Evolutionary conservation across 352 stramenopile species (phyloP).

Genomic region (Phytophthora sp.): DNA sequence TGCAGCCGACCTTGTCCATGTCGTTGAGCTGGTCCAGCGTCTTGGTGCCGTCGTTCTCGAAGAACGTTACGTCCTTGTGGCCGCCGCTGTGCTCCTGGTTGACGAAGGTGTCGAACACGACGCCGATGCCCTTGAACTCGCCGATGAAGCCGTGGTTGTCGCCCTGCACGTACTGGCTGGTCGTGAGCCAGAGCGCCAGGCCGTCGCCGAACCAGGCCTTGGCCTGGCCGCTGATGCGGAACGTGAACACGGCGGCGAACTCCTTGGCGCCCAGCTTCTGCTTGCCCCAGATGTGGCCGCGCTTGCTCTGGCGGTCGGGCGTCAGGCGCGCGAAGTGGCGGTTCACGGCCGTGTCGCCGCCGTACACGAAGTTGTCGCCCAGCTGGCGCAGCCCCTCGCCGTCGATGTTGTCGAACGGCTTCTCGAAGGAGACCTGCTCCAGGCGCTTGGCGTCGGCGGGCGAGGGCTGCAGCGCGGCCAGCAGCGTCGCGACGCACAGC

Average conservation of each 20-base stretch:
- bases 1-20: slow-evolving; percentile 73
- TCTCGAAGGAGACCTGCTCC: slow-evolving; percentile 69
- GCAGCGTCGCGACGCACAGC: slow-evolving; percentile 21
- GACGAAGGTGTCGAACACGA: slow-evolving; percentile 88
- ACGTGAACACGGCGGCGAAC: slow-evolving; percentile 82
- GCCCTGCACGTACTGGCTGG: slow-evolving; percentile 55
- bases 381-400: slow-evolving; percentile 63
- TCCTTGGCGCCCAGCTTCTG: slow-evolving; percentile 62
- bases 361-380: slow-evolving; percentile 60
- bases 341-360: slow-evolving; percentile 72
- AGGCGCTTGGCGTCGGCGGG: slow-evolving; percentile 42
- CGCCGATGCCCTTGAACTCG: slow-evolving; percentile 73
- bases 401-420: slow-evolving; percentile 81
- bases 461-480: slow-evolving; percentile 24
- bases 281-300: slow-evolving; percentile 78
- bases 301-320: slow-evolving; percentile 80
- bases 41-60: slow-evolving; percentile 81
- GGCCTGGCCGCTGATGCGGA: slow-evolving; percentile 85
- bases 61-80: slow-evolving; percentile 86
- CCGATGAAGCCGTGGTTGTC: slow-evolving; percentile 85
- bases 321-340: slow-evolving; percentile 85
- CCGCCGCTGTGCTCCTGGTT: slow-evolving; percentile 79
- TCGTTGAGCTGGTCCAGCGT: slow-evolving; percentile 81
- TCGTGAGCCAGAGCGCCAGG: slow-evolving; percentile 84
- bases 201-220: slow-evolving; percentile 81